Base-by-base conservation (phyloP, 495 filamentous ascomycete species). In the Neohortaea acidophila region DNA sequence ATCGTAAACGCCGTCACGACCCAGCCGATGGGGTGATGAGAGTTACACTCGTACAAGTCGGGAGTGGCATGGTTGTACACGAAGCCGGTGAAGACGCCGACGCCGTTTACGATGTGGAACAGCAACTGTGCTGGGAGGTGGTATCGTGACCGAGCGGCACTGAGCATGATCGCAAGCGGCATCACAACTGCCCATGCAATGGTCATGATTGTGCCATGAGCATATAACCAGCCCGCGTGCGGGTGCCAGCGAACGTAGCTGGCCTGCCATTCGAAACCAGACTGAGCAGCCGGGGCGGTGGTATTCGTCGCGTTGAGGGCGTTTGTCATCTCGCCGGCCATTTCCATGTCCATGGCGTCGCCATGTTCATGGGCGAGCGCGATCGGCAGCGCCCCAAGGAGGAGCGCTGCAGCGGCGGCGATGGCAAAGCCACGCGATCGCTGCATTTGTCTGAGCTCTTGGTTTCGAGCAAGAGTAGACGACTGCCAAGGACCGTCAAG, bases 11-110 rank as follows among this genome's bases (percentile, higher is more conserved):
- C 80, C 9, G 80, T 86, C 21, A 79, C 66, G 26, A 81, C 63
- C 89, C 89, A 96, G 22, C 89, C 89, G 33, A 89, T 67, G 58
- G 79, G 85, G 59, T 84, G 77, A 54, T 96, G 91, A 4, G 79
- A 71, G 53, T 94, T 92, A 52, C 82, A 79, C 35, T 75, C 70
- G 53, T 94, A 96, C 1, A 97, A 61, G 55, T 94, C 83, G 2
- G 85, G 85, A 0, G 84, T 94, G 33, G 70, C 74, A 47, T 66
- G 66, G 55, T 86, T 82, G 62, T 94, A 93, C 14, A 89, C 63
- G 38, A 77, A 69, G 2, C 74, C 79, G 26, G 85, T 51, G 18
- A 91, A 52, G 37, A 91, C 47, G 25, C 79, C 84, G 12, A 79
- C 48, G 3, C 64, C 75, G 57, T 93, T 87, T 20, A 74, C 52